Conservation (phyloP, 2,329 filamentous ascomycete species). For the Exutisphaerella laricina region DNA sequence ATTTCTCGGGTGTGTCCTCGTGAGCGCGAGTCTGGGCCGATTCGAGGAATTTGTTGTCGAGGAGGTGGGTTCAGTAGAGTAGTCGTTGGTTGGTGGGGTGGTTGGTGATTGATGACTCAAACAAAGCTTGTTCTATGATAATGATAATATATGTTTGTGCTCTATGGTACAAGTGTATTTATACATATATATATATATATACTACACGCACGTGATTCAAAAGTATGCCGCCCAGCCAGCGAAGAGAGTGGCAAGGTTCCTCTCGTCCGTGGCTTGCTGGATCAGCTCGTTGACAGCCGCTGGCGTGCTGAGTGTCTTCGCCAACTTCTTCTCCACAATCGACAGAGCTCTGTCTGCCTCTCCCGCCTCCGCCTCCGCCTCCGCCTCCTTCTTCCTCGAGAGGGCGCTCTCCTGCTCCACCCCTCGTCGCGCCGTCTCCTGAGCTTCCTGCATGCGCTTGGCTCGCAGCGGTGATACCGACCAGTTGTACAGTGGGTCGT, state of each 20-base stretch:
- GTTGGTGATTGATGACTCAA: no score
- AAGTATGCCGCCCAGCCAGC: slow-evolving; percentile 32
- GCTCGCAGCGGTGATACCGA: slow-evolving; percentile 68
- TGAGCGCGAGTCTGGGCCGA: no score
- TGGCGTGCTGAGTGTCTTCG: slow-evolving; percentile 86
- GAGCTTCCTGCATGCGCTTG: slow-evolving; percentile 61
- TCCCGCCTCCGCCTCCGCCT: slow-evolving; percentile 52
- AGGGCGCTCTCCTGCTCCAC: slow-evolving; percentile 32
- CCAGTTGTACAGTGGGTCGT: slow-evolving; percentile 96
- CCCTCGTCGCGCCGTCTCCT: slow-evolving; percentile 46
- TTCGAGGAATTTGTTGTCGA: no score
- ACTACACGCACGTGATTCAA: no score
- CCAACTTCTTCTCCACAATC: slow-evolving; percentile 92
- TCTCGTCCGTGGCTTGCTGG: slow-evolving; percentile 88
- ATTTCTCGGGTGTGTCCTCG: no score
- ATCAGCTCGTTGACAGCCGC: slow-evolving; percentile 97
- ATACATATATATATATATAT: no score
- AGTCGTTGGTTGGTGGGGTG: no score
- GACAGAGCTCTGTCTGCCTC: slow-evolving; percentile 90
- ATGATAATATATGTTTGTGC: background rate
- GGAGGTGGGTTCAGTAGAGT: no score
- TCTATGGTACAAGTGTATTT: no score
- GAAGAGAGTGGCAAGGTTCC: slow-evolving; percentile 86
- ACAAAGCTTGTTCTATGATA: no score
- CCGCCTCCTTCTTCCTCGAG: slow-evolving; percentile 40